phyloP scores from a whole-genome alignment of 768 basidiomycete species.

The Russula sp. region DNA sequence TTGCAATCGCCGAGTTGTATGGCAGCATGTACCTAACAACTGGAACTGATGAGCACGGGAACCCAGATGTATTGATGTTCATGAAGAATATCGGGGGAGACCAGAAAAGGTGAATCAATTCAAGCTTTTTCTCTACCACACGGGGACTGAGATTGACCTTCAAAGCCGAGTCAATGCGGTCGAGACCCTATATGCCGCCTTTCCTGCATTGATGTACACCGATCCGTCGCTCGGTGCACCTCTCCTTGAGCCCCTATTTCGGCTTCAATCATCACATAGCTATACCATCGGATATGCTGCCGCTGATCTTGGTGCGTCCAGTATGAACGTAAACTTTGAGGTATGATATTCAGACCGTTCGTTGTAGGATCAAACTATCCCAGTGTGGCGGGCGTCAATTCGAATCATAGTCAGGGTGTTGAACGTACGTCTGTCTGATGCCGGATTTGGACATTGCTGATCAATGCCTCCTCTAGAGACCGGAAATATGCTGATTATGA shows the following conservation, averaged over 20 bases:
- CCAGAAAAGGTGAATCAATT: constrained; percentile 39
- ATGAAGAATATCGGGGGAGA: constrained; percentile 38
- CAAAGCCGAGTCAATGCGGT: constrained; percentile 45
- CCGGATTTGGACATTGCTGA: too few species aligned
- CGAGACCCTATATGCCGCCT: constrained; percentile 54
- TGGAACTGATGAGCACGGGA: constrained; percentile 45
- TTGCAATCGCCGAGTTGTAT: constrained; percentile 55
- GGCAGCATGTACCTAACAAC: constrained; percentile 55
- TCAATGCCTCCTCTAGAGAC: background rate
- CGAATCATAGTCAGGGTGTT: constrained; percentile 10
- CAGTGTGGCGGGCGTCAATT: constrained; percentile 9
- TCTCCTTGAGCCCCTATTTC: constrained; percentile 32
- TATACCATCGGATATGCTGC: constrained; percentile 29
- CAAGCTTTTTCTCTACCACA: background rate
- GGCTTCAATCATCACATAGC: constrained; percentile 23
- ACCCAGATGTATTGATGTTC: constrained; percentile 53
- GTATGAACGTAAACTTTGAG: background rate
- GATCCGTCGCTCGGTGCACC: constrained; percentile 47
- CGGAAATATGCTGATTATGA: too few species aligned
- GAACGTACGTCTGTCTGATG: background rate
- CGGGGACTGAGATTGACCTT: constrained; percentile 2
- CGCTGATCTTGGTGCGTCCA: constrained; percentile 30
- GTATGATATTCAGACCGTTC: too few species aligned
- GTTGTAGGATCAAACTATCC: constrained; percentile 13
- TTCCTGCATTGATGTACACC: constrained; percentile 52